Evolutionary conservation across 768 basidiomycete genomes (phyloP).

Genomic region (Amanita subjunquillea): DNA sequence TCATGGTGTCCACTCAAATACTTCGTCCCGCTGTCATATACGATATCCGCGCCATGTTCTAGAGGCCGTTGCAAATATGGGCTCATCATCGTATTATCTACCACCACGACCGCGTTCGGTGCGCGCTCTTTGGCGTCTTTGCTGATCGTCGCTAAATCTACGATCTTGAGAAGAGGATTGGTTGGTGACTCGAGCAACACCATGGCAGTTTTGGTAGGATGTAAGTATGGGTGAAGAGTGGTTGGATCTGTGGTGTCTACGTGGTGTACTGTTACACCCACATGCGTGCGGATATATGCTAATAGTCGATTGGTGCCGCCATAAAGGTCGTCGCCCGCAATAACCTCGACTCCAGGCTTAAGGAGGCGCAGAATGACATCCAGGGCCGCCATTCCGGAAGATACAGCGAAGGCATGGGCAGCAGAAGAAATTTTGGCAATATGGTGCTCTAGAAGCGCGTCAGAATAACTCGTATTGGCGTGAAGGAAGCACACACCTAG

Average conservation of each 20-base stretch:
- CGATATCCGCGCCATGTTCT: conserved; percentile 93
- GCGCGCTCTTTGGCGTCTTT: conserved; percentile 75
- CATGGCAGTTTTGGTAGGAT: conserved; percentile 77
- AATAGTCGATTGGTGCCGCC: conserved; percentile 96
- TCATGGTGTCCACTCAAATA: conserved; percentile 98
- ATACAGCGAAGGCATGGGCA: conserved; percentile 80
- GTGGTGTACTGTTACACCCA: conserved; percentile 84
- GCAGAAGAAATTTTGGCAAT: conserved; percentile 95
- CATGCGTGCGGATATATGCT: conserved; percentile 78
- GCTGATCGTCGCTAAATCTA: conserved; percentile 78
- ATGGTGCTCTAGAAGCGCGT: conserved; percentile 68
- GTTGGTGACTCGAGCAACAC: conserved; percentile 96
- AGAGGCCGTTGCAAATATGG: conserved; percentile 93
- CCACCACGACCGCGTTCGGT: conserved; percentile 74
- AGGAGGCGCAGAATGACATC: conserved; percentile 91
- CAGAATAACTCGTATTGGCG: conserved; percentile 3
- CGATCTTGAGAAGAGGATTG: conserved; percentile 93
- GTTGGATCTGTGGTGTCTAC: conserved; percentile 81
- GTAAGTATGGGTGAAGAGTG: conserved; percentile 51
- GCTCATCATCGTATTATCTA: conserved; percentile 99
- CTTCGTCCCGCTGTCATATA: conserved; percentile 97
- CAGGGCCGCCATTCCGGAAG: conserved; percentile 96
- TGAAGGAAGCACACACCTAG: conserved; percentile 46
- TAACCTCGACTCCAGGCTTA: conserved; percentile 91
- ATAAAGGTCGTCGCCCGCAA: conserved; percentile 96